Evolutionary conservation across 129 eudicot species (phyloP), one percentile per base, ranked within the genome.

Genomic region (Centrapalus pauciflorus): DNA sequence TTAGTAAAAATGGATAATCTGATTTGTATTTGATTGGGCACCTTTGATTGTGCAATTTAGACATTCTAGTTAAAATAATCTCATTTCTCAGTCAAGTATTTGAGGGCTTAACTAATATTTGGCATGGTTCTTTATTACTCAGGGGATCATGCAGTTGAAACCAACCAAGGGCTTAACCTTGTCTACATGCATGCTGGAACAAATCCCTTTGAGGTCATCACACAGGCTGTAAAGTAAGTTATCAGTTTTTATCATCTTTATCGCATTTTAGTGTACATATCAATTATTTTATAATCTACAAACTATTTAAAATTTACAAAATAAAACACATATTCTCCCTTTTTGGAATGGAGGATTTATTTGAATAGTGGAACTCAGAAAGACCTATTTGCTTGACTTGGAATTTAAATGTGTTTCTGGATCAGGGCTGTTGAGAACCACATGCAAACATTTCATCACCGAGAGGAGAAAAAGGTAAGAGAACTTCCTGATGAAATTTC

Each of bases 151-250:
- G 87, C 89, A 46, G 89, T 88, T 61, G 81, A 85, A 76, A 92
- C 96, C 28, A 61, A 76, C 63, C 85, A 83, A 77, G 98, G 98
- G 52, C 79, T 78, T 30, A 46, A 55, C 78, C 95, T 92, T 73
- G 95, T 92, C 7, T 92, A 92, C 79, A 81, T 92, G 87, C 88
- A 88, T 75, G 82, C 98, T 55, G 98, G 98, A 69, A 88, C 84
- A 27, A 92, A 92, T 64, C 95, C 98, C 28, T 92, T 81, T 83
- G 95, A 85, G 66, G 98, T 92, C 71, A 73, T 92, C 75, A 85
- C 57, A 45, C 82, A 85, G 66, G 90, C 96, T 76, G 84, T 92
- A 12, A 88, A 92, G 98, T 92, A 74, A 83, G 96, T 73, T n/a
- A n/a, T n/a, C n/a, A n/a, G n/a, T n/a, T n/a, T n/a, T n/a, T n/a